phyloP scores from a whole-genome alignment of 176 grass and related monocot genomes.

The Hordeum marinum region DNA sequence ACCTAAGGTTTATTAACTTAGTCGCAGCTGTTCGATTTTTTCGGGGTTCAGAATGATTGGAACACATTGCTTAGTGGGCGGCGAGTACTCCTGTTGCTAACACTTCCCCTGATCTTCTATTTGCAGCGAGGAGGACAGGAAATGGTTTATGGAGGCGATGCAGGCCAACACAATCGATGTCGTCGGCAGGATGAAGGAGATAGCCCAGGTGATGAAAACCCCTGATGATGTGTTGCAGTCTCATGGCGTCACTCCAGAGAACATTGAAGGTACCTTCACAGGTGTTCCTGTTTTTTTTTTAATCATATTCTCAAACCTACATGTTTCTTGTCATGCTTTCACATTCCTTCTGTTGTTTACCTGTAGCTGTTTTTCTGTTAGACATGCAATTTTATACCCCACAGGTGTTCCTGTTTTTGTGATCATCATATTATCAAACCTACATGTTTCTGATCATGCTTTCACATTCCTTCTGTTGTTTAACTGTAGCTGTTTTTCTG shows the following conservation, averaged over 20 bases:
- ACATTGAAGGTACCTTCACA: constrained; percentile 56
- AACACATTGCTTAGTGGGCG: neutral
- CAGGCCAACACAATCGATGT: constrained; percentile 71
- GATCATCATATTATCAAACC: neutral
- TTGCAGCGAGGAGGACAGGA: constrained; percentile 74
- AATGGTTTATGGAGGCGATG: constrained; percentile 97
- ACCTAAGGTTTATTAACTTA: neutral
- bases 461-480: neutral
- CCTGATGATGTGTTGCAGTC: constrained; percentile 69
- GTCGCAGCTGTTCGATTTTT: neutral
- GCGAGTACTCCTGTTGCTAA: neutral
- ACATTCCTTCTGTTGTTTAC: neutral
- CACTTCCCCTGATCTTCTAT: neutral
- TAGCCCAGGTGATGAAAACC: constrained; percentile 83
- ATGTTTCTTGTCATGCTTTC: neutral
- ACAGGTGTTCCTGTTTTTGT: neutral
- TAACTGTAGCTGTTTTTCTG: neutral
- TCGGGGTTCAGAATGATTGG: neutral
- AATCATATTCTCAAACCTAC: neutral
- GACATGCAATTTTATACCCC: no score
- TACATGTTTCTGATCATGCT: neutral
- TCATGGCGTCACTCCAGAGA: constrained; percentile 60
- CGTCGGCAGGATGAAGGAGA: constrained; percentile 88
- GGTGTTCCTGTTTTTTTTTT: neutral
- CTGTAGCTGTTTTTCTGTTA: neutral